A percentile compares a stretch with the other conserved stretches of the same genome.
phyloP scores from a whole-genome alignment of 2,329 filamentous ascomycete genomes.

The Fusarium austroafricanum region DNA sequence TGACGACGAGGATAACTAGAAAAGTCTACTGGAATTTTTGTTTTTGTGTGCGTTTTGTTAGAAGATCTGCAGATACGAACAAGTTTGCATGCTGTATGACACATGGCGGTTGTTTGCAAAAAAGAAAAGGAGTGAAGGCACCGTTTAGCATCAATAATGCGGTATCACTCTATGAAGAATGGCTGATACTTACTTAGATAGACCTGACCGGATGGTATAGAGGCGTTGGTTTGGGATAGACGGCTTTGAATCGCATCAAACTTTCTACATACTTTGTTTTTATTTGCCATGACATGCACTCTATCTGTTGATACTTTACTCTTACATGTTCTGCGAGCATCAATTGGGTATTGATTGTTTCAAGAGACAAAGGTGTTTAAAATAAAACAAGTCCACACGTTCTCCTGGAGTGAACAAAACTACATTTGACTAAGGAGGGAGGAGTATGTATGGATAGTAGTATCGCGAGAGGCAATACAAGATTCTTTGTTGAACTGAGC shows the following conservation, averaged over 20 bases:
- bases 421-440: background rate
- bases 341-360: background rate
- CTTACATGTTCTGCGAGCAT: background rate
- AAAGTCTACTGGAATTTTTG: constrained; percentile 17
- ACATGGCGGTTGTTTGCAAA: constrained; percentile 15
- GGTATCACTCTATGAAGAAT: constrained; percentile 33
- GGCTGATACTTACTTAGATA: constrained; percentile 33
- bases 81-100: constrained; percentile 17
- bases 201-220: constrained; percentile 40
- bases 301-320: background rate
- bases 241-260: constrained; percentile 38
- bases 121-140: constrained; percentile 21
- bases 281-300: background rate
- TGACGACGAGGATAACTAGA: constrained; percentile 73
- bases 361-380: too few relatives aligned
- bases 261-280: constrained; percentile 15
- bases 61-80: constrained; percentile 18
- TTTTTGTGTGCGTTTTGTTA: constrained; percentile 10
- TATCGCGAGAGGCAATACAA: background rate
- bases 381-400: too few relatives aligned
- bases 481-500: background rate
- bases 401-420: background rate
- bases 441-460: background rate
- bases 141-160: constrained; percentile 11
- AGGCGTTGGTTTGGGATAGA: constrained; percentile 46